These are phyloP conservation scores for Phytophthora constricta DNA, from an alignment of 352 stramenopile genomes.

Conservation along the genomic window DNA sequence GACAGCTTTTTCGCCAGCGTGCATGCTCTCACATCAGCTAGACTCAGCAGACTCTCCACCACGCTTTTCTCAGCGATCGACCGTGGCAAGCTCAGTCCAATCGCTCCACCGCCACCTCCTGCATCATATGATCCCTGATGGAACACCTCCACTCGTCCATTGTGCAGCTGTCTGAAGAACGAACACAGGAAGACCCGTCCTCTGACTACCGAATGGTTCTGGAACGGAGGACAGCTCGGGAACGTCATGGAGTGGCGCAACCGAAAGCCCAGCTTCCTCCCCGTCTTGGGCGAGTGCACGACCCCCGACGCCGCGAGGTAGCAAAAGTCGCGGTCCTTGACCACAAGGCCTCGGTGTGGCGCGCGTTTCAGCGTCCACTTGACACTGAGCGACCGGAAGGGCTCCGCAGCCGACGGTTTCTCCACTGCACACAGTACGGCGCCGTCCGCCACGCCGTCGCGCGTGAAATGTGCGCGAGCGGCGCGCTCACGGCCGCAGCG, in stretches of 20 bases:
- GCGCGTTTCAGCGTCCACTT: conserved; percentile 55
- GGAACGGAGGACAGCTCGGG: conserved; percentile 50
- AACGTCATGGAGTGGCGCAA: conserved; percentile 73
- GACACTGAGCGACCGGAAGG: conserved; percentile 54
- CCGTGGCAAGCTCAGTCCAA: conserved; percentile 45
- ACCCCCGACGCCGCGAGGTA: conserved; percentile 48
- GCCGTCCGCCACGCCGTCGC: conserved; percentile 50
- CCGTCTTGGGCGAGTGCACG: conserved; percentile 36
- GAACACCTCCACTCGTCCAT: conserved; percentile 66
- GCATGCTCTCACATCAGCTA: conserved; percentile 52
- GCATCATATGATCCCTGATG: conserved; percentile 66
- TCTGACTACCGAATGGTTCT: conserved; percentile 63
- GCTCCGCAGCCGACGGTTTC: conserved; percentile 31
- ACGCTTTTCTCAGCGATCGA: conserved; percentile 54
- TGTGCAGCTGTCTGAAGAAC: conserved; percentile 68
- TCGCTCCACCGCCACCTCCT: conserved; percentile 33
- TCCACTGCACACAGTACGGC: conserved; percentile 51
- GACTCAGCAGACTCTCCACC: conserved; percentile 48
- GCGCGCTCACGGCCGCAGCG: conserved; percentile 35
- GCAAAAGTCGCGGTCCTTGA: conserved; percentile 62
- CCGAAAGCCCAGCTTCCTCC: conserved; percentile 49
- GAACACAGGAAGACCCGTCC: conserved; percentile 71
- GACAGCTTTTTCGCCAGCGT: conserved; percentile 69
- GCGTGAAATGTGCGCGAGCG: conserved; percentile 41
- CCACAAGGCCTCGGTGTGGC: conserved; percentile 39